Conservation (phyloP, 2,329 filamentous ascomycete species). For the Polychaeton citri region DNA sequence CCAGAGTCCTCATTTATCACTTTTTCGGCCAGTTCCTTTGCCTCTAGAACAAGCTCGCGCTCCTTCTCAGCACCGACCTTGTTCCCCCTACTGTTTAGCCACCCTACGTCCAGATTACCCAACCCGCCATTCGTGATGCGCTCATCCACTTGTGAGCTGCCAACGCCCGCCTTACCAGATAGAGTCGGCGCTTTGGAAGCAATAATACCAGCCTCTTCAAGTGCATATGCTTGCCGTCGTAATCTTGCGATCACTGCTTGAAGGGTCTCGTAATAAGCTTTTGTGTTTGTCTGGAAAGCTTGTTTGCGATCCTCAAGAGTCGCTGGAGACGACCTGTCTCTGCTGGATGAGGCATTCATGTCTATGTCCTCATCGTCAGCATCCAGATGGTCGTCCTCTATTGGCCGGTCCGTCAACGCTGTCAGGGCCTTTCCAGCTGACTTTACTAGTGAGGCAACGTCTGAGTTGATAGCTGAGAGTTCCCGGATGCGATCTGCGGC, state of each 20-base stretch:
- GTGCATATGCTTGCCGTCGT: slow-evolving; percentile 60
- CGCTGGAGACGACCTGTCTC: slow-evolving; percentile 20
- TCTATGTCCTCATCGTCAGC: slow-evolving; percentile 14
- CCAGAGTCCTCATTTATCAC: slow-evolving; percentile 7
- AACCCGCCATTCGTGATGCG: slow-evolving; percentile 32
- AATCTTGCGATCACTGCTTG: slow-evolving; percentile 63
- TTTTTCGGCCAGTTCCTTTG: slow-evolving; percentile 40
- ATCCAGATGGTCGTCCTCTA: slow-evolving; percentile 10
- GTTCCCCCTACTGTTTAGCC: slow-evolving; percentile 75
- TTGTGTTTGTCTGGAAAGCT: slow-evolving; percentile 42
- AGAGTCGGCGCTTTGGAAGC: slow-evolving; percentile 28
- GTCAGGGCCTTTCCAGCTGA: slow-evolving; percentile 50
- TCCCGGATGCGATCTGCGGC: slow-evolving; percentile 68
- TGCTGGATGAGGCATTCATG: slow-evolving; percentile 35
- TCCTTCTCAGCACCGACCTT: slow-evolving; percentile 75
- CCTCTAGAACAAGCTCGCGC: slow-evolving; percentile 59
- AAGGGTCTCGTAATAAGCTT: slow-evolving; percentile 57
- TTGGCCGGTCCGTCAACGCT: slow-evolving; percentile 43
- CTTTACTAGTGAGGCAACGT: slow-evolving; percentile 41
- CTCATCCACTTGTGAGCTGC: slow-evolving; percentile 9
- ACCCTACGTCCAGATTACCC: slow-evolving; percentile 63
- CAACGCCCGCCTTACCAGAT: slow-evolving; percentile 5
- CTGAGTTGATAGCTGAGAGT: slow-evolving; percentile 61
- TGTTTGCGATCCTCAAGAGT: slow-evolving; percentile 39
- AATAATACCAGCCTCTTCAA: slow-evolving; percentile 72